Evolutionary conservation across 2,329 filamentous ascomycete species (phyloP).

Genomic region (Pseudocercospora macadamiae): DNA sequence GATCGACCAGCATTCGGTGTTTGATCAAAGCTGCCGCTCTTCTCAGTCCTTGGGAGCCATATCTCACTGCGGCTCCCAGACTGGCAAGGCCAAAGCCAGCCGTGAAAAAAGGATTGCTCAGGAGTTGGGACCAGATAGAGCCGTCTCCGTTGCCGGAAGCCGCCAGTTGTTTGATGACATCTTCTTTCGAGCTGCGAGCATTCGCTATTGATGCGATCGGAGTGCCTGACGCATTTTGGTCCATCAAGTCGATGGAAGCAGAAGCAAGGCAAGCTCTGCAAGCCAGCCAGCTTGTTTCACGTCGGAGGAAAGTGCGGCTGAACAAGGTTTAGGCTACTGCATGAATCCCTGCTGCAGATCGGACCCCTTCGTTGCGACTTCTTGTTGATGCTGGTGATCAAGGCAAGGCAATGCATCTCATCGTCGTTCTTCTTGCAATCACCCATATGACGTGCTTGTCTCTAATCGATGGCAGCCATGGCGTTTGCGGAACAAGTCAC

Average conservation of each 20-base stretch:
- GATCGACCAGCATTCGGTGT: constrained; percentile 85
- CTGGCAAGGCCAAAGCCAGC: constrained; percentile 84
- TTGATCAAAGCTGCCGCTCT: constrained; percentile 74
- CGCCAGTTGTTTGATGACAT: constrained; percentile 44
- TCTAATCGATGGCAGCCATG: constrained; percentile 12
- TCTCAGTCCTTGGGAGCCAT: constrained; percentile 77
- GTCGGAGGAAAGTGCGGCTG: neutral
- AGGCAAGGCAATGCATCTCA: too few species aligned
- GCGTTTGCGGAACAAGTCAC: constrained; percentile 49
- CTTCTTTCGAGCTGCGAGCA: constrained; percentile 24
- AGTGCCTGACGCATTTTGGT: constrained; percentile 36
- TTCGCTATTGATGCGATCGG: constrained; percentile 27
- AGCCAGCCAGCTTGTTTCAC: neutral
- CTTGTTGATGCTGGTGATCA: neutral
- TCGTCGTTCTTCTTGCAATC: neutral
- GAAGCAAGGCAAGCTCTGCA: constrained; percentile 1
- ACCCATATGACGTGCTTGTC: constrained; percentile 6
- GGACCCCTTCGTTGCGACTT: neutral
- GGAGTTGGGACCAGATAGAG: constrained; percentile 49
- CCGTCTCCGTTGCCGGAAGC: constrained; percentile 39
- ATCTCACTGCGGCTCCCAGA: constrained; percentile 77
- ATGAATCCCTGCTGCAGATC: neutral
- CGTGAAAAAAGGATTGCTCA: constrained; percentile 58
- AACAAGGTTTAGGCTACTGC: neutral
- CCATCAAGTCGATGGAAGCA: constrained; percentile 32